These are phyloP conservation scores for Ascochyta rabiei DNA, from an alignment of 2,329 filamentous ascomycete species.

Conservation along the genomic window DNA sequence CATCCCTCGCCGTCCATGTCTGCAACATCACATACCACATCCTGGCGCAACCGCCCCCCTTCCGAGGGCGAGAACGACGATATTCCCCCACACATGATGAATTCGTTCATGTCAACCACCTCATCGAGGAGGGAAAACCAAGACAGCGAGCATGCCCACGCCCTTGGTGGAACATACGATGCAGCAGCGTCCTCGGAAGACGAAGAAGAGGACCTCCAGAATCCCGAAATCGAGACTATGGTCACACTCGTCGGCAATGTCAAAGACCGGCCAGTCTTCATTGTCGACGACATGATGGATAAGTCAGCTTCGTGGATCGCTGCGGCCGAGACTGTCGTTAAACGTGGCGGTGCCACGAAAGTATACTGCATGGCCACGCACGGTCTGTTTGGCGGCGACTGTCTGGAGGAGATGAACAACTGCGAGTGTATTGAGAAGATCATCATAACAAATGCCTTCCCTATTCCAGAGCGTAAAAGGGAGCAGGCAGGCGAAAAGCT, in stretches of 20 bases:
- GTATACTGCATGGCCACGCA: conserved; percentile 99
- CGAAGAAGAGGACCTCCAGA: conserved; percentile 86
- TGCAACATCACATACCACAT: conserved; percentile 64
- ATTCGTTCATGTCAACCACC: conserved; percentile 80
- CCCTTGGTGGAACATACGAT: conserved; percentile 83
- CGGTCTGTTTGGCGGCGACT: conserved; percentile 89
- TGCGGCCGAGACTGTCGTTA: conserved; percentile 94
- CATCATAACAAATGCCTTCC: conserved; percentile 96
- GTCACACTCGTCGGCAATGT: conserved; percentile 98
- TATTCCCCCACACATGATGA: conserved; percentile 85
- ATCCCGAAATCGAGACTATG: conserved; percentile 85
- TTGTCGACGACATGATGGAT: conserved; percentile 99
- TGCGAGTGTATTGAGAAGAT: conserved; percentile 95
- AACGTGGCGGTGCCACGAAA: conserved; percentile 86
- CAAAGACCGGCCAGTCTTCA: conserved; percentile 83
- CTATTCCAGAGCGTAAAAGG: conserved; percentile 77
- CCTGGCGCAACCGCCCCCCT: conserved; percentile 49
- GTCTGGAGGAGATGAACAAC: conserved; percentile 84
- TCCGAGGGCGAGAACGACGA: conserved; percentile 55
- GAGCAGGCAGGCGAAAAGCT: conserved; percentile 75
- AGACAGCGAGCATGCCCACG: conserved; percentile 63
- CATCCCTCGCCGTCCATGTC: conserved; percentile 78
- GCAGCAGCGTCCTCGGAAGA: conserved; percentile 85
- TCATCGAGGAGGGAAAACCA: conserved; percentile 59
- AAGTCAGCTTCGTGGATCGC: conserved; percentile 97